phyloP scores from a whole-genome alignment of 306 rosid species.

The Dicorynia guianensis region DNA sequence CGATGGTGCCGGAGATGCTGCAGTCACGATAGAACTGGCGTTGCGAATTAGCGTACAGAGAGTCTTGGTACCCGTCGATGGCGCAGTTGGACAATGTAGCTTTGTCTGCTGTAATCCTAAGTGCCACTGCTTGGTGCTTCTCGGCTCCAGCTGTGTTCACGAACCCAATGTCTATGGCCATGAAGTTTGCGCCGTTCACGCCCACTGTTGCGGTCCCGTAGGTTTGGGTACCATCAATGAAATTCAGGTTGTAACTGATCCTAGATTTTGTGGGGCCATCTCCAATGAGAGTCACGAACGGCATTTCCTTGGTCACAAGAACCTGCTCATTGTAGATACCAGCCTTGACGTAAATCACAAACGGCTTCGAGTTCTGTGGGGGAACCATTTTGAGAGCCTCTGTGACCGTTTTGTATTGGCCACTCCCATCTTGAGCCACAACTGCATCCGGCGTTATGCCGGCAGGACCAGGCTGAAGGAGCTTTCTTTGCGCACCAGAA shows the following conservation, averaged over 20 bases:
- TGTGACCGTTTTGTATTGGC: slow-evolving; percentile 59
- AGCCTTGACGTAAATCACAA: slow-evolving; percentile 73
- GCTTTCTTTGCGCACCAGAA: slow-evolving; percentile 35
- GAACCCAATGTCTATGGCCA: slow-evolving; percentile 64
- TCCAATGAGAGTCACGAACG: slow-evolving; percentile 61
- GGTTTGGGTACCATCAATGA: slow-evolving; percentile 55
- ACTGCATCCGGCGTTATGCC: slow-evolving; percentile 39
- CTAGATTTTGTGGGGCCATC: slow-evolving; percentile 75
- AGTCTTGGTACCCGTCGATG: slow-evolving; percentile 59
- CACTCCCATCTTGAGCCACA: slow-evolving; percentile 75
- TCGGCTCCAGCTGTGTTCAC: slow-evolving; percentile 62
- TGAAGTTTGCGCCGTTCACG: slow-evolving; percentile 64
- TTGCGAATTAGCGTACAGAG: slow-evolving; percentile 50
- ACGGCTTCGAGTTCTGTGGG: slow-evolving; percentile 38
- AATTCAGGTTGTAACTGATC: slow-evolving; percentile 56
- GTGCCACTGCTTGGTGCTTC: slow-evolving; percentile 61
- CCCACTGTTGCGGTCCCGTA: slow-evolving; percentile 63
- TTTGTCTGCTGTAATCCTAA: slow-evolving; percentile 51
- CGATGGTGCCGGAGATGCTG: slow-evolving; percentile 51
- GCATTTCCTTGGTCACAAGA: slow-evolving; percentile 41
- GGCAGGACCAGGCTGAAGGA: slow-evolving; percentile 23
- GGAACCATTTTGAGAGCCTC: slow-evolving; percentile 72
- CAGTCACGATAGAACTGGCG: slow-evolving; percentile 68
- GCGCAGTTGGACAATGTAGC: slow-evolving; percentile 52
- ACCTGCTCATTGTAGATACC: slow-evolving; percentile 68